These are phyloP conservation scores for Phycomyces blakesleeanus DNA, from an alignment of 192 early-diverging fungal genomes.

Conservation along the genomic window DNA sequence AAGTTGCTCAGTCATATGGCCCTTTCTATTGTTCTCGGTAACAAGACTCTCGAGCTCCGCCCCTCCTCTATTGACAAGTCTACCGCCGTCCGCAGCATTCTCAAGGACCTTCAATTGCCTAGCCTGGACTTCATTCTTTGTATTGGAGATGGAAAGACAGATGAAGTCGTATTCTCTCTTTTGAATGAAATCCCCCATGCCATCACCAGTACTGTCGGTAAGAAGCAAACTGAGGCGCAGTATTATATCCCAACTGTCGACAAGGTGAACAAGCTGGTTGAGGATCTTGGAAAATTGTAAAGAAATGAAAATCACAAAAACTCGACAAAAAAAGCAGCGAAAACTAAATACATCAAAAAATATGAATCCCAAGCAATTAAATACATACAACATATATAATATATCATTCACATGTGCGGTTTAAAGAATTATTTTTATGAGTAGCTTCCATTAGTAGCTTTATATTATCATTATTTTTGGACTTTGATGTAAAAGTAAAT, in stretches of 20 bases:
- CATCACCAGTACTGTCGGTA: conserved; percentile 91
- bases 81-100: conserved; percentile 79
- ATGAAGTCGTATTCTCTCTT: conserved; percentile 89
- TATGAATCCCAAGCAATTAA: too few species aligned
- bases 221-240: conserved; percentile 92
- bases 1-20: conserved; percentile 92
- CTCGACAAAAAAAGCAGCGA: too few species aligned
- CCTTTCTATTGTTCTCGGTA: conserved; percentile 89
- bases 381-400: too few species aligned
- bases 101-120: conserved; percentile 64
- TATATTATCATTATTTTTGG: too few species aligned
- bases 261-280: conserved; percentile 20
- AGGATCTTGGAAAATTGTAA: conserved; percentile 10
- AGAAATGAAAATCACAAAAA: neutral
- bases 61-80: conserved; percentile 93
- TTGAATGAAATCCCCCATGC: conserved; percentile 54
- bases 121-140: conserved; percentile 72
- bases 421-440: too few species aligned
- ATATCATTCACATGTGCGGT: too few species aligned
- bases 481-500: too few species aligned
- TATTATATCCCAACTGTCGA: conserved; percentile 75
- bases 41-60: conserved; percentile 95
- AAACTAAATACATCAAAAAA: too few species aligned
- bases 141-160: conserved; percentile 93
- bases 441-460: too few species aligned